phyloP scores from a whole-genome alignment of 108 stramenopile species.

The Nitzschia sp. region DNA sequence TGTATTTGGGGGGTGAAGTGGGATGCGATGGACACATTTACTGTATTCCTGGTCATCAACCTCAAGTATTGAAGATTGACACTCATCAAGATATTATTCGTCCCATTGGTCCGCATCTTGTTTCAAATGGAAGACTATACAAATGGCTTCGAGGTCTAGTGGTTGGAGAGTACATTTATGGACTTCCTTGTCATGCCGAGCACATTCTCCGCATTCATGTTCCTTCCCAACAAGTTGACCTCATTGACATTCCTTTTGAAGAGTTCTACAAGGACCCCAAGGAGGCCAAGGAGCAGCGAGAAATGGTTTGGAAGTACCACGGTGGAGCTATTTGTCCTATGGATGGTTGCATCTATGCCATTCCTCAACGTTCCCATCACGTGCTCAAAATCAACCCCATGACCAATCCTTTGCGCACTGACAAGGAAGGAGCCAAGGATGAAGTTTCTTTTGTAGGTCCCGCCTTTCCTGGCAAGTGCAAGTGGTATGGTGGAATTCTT shows the following conservation, averaged over 20 bases:
- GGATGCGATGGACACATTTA: constrained; percentile 73
- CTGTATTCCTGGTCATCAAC: constrained; percentile 80
- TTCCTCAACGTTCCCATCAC: constrained; percentile 69
- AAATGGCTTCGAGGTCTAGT: constrained; percentile 87
- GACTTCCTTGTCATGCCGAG: constrained; percentile 82
- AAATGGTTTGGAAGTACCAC: constrained; percentile 80
- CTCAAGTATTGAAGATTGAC: constrained; percentile 65
- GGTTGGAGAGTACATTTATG: constrained; percentile 71
- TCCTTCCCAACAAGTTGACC: constrained; percentile 51
- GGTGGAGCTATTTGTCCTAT: constrained; percentile 70
- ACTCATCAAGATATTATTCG: constrained; percentile 47
- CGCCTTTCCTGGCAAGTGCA: constrained; percentile 62
- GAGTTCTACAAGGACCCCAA: constrained; percentile 39
- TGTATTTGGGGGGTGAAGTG: constrained; percentile 79
- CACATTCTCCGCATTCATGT: constrained; percentile 71
- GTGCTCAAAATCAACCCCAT: constrained; percentile 77
- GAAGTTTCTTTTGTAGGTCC: constrained; percentile 58
- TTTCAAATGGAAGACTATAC: constrained; percentile 39
- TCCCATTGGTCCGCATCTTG: constrained; percentile 67
- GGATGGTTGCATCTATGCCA: constrained; percentile 81
- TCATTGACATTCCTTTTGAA: constrained; percentile 69
- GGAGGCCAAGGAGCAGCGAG: constrained; percentile 37
- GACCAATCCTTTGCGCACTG: not conserved
- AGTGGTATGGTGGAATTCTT: constrained; percentile 88
- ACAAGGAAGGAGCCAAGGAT: constrained; percentile 38